Evolutionary conservation across 2,329 filamentous ascomycete genomes (phyloP), one percentile per base, ranked within the genome.

Genomic region (Xylaria sp.): DNA sequence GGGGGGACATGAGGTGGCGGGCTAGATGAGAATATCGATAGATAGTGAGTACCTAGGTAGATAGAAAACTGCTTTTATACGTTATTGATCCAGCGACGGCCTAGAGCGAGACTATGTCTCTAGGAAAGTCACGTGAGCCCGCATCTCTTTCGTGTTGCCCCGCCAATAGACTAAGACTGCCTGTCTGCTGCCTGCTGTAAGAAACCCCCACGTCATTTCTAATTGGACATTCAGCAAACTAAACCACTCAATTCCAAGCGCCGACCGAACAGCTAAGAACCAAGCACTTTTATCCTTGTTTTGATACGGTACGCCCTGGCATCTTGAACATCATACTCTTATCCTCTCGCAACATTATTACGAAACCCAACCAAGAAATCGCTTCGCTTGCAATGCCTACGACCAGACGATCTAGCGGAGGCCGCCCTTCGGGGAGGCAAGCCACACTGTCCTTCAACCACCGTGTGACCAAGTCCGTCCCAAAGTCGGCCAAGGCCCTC

Each of bases 391-490:
- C 55, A 63, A 85, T 85, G 82, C 81, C 82, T 43, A 72, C 76
- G 52, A 82, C 83, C 17, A 77, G 81, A 75, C 79, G 81, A 72
- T 80, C 83, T n/a, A 73, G 56, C 59, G 56, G 76, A 68, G 74
- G 72, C 64, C 73, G 76, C 47, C 68, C 75, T 57, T 73, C 75
- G 8, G 73, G 76, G 62, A 83, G 81, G 71, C 85, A 87, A 66
- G 81, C 83, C 8, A 87, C 82, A 37, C 79, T 86, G 60, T 85
- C 81, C 72, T 87, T 87, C 77, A 80, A 84, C 68, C 81, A 81
- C 72, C 78, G 78, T 41, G 82, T 87, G 46, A 86, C 84, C 60
- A 87, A 87, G 72, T 73, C 79, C 35, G 77, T 80, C 3, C 73
- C 81, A 23, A 81, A 80, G 66, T 76, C 82, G 19, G 72, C 70